phyloP scores from a whole-genome alignment of 1,284 basidiomycete genomes.

The Heterobasidion occidentale region DNA sequence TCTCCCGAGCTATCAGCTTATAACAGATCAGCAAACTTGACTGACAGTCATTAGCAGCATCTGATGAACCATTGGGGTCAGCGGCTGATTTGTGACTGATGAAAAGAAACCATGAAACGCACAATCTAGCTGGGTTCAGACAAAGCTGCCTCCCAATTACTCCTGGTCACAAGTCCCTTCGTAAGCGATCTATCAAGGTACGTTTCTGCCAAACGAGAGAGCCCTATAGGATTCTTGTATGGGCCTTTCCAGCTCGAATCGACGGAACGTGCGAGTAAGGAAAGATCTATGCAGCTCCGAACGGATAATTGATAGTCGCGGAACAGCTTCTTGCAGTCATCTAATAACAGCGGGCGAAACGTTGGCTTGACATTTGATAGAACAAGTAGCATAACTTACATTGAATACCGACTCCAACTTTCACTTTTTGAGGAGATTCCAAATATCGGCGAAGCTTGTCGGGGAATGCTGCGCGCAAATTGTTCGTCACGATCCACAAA shows the following conservation, averaged over 20 bases:
- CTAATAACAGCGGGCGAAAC: slow-evolving; percentile 25
- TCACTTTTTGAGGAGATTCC: slow-evolving; percentile 39
- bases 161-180: slow-evolving; percentile 53
- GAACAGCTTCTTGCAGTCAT: slow-evolving; percentile 57
- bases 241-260: slow-evolving; percentile 63
- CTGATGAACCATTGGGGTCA: slow-evolving; percentile 25
- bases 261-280: slow-evolving; percentile 56
- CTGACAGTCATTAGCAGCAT: slow-evolving; percentile 68
- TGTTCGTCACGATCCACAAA: background rate
- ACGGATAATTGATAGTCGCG: slow-evolving; percentile 42
- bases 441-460: slow-evolving; percentile 40
- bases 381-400: slow-evolving; percentile 27
- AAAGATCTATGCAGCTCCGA: slow-evolving; percentile 57
- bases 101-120: slow-evolving; percentile 15
- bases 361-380: too few relatives aligned
- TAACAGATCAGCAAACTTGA: slow-evolving; percentile 45
- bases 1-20: slow-evolving; percentile 32
- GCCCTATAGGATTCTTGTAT: slow-evolving; percentile 46
- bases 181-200: slow-evolving; percentile 43
- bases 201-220: slow-evolving; percentile 49
- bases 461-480: slow-evolving; percentile 43
- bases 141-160: slow-evolving; percentile 59
- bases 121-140: slow-evolving; percentile 50
- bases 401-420: slow-evolving; percentile 67
- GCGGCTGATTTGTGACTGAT: background rate